These are phyloP conservation scores for Aspergillus fumigatus DNA, from an alignment of 2,329 filamentous ascomycete genomes.

Conservation along the genomic window DNA sequence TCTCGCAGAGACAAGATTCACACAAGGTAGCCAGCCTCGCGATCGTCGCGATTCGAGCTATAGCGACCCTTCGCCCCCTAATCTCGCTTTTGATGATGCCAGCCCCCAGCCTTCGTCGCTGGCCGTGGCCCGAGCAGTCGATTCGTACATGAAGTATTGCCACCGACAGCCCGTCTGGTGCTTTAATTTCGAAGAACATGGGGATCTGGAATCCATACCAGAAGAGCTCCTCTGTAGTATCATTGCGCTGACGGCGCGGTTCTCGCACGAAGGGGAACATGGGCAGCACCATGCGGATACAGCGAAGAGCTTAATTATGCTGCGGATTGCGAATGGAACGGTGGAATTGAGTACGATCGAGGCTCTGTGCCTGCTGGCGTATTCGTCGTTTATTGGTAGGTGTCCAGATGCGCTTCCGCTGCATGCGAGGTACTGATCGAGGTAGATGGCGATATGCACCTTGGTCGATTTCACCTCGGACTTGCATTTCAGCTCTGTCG, in stretches of 20 bases:
- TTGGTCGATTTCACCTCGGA: slow-evolving; percentile 49
- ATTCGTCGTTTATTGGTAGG: slow-evolving; percentile 48
- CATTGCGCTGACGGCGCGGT: slow-evolving; percentile 29
- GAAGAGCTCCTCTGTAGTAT: slow-evolving; percentile 34
- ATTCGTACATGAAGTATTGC: slow-evolving; percentile 35
- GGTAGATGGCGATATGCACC: slow-evolving; percentile 46
- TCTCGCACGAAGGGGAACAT: slow-evolving; percentile 26
- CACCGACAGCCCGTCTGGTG: slow-evolving; percentile 38
- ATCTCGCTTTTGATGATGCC: slow-evolving; percentile 21
- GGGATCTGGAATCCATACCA: slow-evolving; percentile 21
- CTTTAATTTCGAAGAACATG: slow-evolving; percentile 30
- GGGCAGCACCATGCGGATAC: slow-evolving; percentile 35
- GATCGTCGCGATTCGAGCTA: slow-evolving; percentile 16
- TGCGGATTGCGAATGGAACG: slow-evolving; percentile 48
- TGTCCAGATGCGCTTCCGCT: background rate
- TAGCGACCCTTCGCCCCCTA: slow-evolving; percentile 18
- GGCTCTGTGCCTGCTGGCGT: slow-evolving; percentile 48
- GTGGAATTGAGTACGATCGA: slow-evolving; percentile 49
- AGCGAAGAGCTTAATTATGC: slow-evolving; percentile 40
- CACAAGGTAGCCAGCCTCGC: slow-evolving; percentile 11
- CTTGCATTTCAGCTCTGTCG: slow-evolving; percentile 49
- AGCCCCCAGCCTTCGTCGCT: slow-evolving; percentile 19
- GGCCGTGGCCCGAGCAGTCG: slow-evolving; percentile 22
- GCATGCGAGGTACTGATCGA: slow-evolving; percentile 4
- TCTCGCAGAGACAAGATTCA: slow-evolving; percentile 12